phyloP scores from a whole-genome alignment of 352 stramenopile genomes.

The Elongisporangium anandrum region DNA sequence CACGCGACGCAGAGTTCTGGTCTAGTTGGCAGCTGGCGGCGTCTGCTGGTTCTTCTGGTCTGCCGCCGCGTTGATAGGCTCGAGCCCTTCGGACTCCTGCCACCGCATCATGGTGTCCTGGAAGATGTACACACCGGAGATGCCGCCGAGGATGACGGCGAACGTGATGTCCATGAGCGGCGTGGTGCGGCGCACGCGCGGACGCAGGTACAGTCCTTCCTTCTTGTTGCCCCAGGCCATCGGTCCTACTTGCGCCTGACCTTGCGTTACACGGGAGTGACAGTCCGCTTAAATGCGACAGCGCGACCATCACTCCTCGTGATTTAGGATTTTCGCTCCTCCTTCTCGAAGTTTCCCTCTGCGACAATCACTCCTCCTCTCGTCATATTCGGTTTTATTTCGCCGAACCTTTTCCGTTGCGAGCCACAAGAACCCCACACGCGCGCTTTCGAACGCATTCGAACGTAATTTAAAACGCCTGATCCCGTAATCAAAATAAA shows the following conservation, averaged over 20 bases:
- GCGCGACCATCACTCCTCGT: too few relatives aligned
- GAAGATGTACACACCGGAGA: conserved; percentile 75
- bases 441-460: too few relatives aligned
- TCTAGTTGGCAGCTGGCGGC: too few relatives aligned
- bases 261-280: neutral
- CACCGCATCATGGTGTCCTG: conserved; percentile 58
- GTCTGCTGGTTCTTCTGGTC: too few relatives aligned
- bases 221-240: conserved; percentile 48
- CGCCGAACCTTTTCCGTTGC: too few relatives aligned
- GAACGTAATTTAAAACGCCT: neutral
- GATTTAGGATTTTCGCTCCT: too few relatives aligned
- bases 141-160: conserved; percentile 40
- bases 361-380: conserved; percentile 15
- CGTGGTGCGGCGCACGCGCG: conserved; percentile 43
- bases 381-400: too few relatives aligned
- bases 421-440: too few relatives aligned
- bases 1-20: too few relatives aligned
- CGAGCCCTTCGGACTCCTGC: conserved; percentile 25
- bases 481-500: conserved; percentile 2
- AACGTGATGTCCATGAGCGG: conserved; percentile 60
- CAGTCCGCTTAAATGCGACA: conserved; percentile 9
- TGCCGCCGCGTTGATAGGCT: too few relatives aligned
- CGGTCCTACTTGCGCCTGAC: neutral
- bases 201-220: conserved; percentile 39
- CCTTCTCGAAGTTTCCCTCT: too few relatives aligned